Base-by-base conservation (phyloP, 306 rosid species). In the Sphenostylis stenocarpa region DNA sequence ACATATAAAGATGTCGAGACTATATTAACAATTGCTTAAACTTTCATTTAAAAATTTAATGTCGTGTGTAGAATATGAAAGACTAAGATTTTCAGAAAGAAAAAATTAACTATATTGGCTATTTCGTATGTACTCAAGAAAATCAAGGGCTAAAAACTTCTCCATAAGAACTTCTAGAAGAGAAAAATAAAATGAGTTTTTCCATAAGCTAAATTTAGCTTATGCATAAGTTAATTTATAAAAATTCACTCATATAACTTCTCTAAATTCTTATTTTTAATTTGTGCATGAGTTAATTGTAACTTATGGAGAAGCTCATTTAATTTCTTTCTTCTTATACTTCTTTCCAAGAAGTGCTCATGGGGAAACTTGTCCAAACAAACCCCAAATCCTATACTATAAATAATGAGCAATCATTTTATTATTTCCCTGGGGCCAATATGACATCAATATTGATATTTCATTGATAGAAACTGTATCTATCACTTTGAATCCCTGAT, bases 1-100 rank as follows among this genome's bases (percentile, higher is more conserved):
- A 56, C 68, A 49, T 31, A 31, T 49, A 73, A 55, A 55, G 56
- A 61, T 33, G 49, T n/a, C 16, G 26, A 75, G 47, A 61, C 71
- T 20, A 75, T 13, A 49, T 36, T 55, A 63, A 49, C 58, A 1
- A 48, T 47, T 45, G 64, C 63, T 49, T 61, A 14, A 75, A 61
- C 39, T 61, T 74, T 73, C 17, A 74, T 45, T 67, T 17, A 34
- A 51, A 21, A 31, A 17, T 14, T 17, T 31, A 24, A 12, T 10
- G 13, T 16, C 23, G n/a, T 24, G 78, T 57, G 28, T 8, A 57
- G 44, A 21, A 66, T 56, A 56, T 11, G 29, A 56, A 28, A 73
- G 43, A 16, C 62, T 4, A 12, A 5, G 52, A 55, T 38, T 41
- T 73, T 12, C 9, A n/a, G 2, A 75, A 61, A 63, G 63, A 19